These are phyloP conservation scores for Thymus quinquecostatus DNA, from an alignment of 257 asterid genomes.

Conservation along the genomic window DNA sequence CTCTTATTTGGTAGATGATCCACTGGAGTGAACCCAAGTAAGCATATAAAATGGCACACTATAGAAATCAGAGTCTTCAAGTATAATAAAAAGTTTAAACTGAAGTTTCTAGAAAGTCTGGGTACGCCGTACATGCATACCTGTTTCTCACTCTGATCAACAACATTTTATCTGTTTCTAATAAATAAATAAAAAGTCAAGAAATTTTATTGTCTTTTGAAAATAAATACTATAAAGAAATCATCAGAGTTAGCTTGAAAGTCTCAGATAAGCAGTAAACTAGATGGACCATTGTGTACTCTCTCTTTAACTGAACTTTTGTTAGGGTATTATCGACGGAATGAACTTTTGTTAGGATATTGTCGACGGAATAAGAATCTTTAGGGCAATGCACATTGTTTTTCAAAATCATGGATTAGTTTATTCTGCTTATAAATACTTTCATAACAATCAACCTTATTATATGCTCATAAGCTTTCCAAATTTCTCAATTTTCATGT, in stretches of 20 bases:
- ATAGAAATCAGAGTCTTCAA: not conserved
- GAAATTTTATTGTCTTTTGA: not conserved
- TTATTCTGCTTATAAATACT: slow-evolving; percentile 6
- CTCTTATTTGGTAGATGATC: no score
- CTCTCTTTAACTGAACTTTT: not conserved
- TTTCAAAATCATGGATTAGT: not conserved
- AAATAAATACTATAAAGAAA: no score
- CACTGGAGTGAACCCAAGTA: no score
- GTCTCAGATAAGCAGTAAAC: not conserved
- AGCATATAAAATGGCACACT: no score
- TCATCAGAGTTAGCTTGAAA: no score
- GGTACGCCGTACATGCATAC: no score
- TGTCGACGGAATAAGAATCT: not conserved
- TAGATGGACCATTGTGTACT: not conserved
- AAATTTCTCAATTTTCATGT: not conserved
- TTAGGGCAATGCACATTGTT: not conserved
- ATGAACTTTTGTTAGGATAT: no score
- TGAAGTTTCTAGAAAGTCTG: not conserved
- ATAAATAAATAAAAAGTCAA: not conserved
- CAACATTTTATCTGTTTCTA: not conserved
- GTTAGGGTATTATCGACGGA: not conserved
- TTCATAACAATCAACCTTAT: slow-evolving; percentile 14
- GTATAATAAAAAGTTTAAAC: not conserved
- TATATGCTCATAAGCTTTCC: slow-evolving; percentile 10
- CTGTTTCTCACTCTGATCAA: not conserved